phyloP scores from a whole-genome alignment of 306 rosid species.

The Glycine soja region DNA sequence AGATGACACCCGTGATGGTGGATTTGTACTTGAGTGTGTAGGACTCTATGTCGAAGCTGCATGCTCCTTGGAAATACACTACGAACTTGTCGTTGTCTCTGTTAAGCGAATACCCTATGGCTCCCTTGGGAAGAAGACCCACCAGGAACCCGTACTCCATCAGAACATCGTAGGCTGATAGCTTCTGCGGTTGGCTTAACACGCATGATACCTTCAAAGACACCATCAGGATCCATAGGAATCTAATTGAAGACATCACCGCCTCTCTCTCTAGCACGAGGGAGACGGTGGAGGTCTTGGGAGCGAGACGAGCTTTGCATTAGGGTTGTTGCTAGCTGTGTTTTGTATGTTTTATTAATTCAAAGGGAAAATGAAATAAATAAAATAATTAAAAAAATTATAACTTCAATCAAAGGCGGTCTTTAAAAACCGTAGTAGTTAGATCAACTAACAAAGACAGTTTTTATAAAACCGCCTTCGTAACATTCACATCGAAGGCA shows the following conservation, averaged over 20 bases:
- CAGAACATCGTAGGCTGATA: slow-evolving; percentile 65
- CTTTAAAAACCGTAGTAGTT: too few species aligned
- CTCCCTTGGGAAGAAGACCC: slow-evolving; percentile 71
- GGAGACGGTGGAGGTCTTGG: too few species aligned
- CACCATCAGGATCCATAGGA: background rate
- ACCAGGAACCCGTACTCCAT: slow-evolving; percentile 60
- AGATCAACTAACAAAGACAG: too few species aligned
- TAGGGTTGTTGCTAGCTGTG: too few species aligned
- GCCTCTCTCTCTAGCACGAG: too few species aligned
- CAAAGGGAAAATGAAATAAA: too few species aligned
- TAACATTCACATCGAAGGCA: too few species aligned
- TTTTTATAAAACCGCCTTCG: too few species aligned
- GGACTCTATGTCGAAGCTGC: slow-evolving; percentile 51
- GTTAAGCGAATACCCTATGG: slow-evolving; percentile 58
- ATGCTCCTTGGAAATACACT: slow-evolving; percentile 45
- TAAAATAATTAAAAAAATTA: too few species aligned
- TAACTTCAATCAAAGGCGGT: too few species aligned
- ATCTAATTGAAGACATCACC: slow-evolving; percentile 30
- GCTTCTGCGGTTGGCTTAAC: background rate
- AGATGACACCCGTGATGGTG: slow-evolving; percentile 58
- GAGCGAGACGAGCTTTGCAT: too few species aligned
- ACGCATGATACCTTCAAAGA: background rate
- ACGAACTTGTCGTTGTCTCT: slow-evolving; percentile 54
- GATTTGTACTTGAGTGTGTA: slow-evolving; percentile 57
- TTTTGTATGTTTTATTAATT: too few species aligned